A percentile compares a stretch with the other conserved stretches of the same genome.
Evolutionary conservation across 352 stramenopile genomes (phyloP).

Genomic region (Sclerospora graminicola): DNA sequence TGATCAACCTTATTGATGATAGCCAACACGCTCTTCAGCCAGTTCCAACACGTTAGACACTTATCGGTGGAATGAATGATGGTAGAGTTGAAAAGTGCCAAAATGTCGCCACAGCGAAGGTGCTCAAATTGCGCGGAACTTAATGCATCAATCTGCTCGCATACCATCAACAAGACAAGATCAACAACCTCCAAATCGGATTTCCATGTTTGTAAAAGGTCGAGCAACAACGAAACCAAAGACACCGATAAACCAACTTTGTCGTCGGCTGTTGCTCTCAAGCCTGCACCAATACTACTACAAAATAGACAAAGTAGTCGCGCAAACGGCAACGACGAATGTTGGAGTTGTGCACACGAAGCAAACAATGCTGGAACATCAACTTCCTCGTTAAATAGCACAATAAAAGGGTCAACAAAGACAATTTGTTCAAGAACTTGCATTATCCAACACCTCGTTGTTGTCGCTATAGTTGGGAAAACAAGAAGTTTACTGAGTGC

Average conservation of each 20-base stretch:
- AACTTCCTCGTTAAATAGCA: conserved; percentile 3
- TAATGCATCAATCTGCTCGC: background rate
- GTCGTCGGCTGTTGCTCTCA: background rate
- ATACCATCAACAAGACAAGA: conserved; percentile 2
- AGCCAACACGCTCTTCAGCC: conserved; percentile 10
- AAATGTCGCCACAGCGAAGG: too few relatives aligned
- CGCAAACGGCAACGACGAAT: conserved; percentile 12
- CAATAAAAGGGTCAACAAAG: conserved; percentile 15
- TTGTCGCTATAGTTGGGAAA: conserved; percentile 10
- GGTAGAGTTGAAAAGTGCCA: conserved; percentile 7
- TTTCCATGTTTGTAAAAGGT: conserved; percentile 15
- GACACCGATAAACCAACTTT: background rate
- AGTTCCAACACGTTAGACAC: conserved; percentile 9
- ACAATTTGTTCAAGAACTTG: conserved; percentile 15
- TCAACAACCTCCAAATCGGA: conserved; percentile 13
- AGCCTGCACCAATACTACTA: conserved; percentile 9
- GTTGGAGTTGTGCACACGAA: conserved; percentile 17
- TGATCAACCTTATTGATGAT: conserved; percentile 8
- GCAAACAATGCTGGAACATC: conserved; percentile 13
- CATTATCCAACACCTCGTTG: conserved; percentile 11
- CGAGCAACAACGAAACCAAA: conserved; percentile 10
- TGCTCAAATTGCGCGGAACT: too few relatives aligned
- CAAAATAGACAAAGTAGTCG: conserved; percentile 6
- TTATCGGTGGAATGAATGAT: conserved; percentile 5
- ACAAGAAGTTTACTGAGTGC: too few relatives aligned